Base-by-base conservation (phyloP, 176 grass and related monocot genomes). In the Carex myosuroides region DNA sequence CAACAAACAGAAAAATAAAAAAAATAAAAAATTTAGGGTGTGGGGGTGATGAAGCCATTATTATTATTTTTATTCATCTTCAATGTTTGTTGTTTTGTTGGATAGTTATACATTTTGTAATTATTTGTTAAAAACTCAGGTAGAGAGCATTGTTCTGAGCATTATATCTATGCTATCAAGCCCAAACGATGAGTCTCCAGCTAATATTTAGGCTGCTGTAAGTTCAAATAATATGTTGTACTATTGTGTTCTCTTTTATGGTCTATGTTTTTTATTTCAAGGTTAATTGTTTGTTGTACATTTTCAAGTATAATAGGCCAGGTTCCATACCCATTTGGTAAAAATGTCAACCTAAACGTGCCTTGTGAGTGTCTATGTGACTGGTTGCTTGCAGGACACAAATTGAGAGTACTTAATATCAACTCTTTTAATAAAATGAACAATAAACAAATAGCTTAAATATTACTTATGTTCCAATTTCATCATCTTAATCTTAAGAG, bases 101-200 rank as follows among this genome's bases (percentile, higher is more conserved):
- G 13, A 17, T 13, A 0, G 12, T 29, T 61, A 66, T 90, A 17
- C 55, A 18, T 32, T 61, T 22, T 32, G 6, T 74, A 13, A 54
- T 76, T 4, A 16, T 18, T 9, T 87, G 86, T 54, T 79, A 46
- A 20, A 77, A 63, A 48, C 79, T 57, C 79, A 97, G 94, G 94
- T 97, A 71, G 91, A 97, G 82, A 97, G 94, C 59, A 97, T 97
- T 85, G 94, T 97, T 87, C 46, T 97, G 61, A 97, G 94, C 90
- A 97, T 97, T 81, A 97, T 97, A 85, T 94, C 94, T 16, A 97
- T 97, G 91, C 91, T 97, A 80, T 97, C 94, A 85, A 90, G 91
- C 84, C 94, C 94, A 70, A 97, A 97, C 71, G 94, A 97, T 37
- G 91, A 97, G 75, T 97, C 94, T 3, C 89, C 91, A 70, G 94